These are phyloP conservation scores for Populus tremula DNA, from an alignment of 345 rosid genomes.

Conservation along the genomic window DNA sequence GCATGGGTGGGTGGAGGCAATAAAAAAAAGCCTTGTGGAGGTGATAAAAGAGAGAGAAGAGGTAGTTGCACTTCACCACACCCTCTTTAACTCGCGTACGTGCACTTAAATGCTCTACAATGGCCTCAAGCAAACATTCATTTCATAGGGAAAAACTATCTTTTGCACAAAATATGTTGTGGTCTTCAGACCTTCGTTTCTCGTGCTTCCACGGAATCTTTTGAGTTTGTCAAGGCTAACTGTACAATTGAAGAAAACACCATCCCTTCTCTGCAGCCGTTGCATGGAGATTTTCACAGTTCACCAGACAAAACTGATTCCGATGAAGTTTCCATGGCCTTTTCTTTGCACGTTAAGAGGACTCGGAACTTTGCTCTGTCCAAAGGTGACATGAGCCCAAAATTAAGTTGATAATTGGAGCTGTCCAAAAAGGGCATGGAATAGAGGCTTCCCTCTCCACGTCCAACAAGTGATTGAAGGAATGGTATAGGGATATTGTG, in stretches of 20 bases:
- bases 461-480: neutral
- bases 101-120: constrained; percentile 27
- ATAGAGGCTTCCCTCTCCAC: neutral
- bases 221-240: constrained; percentile 23
- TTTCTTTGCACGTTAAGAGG: constrained; percentile 15
- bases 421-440: neutral
- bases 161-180: neutral
- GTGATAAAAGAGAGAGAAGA: constrained; percentile 5
- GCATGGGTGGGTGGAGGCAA: constrained; percentile 40
- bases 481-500: neutral
- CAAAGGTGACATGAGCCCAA: constrained; percentile 31
- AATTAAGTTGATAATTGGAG: neutral
- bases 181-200: constrained; percentile 5
- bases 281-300: constrained; percentile 5
- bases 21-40: constrained; percentile 24
- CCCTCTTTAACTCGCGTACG: constrained; percentile 26
- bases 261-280: constrained; percentile 9
- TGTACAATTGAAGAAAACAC: constrained; percentile 3
- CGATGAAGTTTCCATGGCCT: constrained; percentile 40
- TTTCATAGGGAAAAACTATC: constrained; percentile 25
- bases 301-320: constrained; percentile 29
- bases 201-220: constrained; percentile 29
- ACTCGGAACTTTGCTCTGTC: constrained; percentile 23
- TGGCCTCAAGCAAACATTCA: constrained; percentile 51
- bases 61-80: constrained; percentile 31